A percentile compares a stretch with the other conserved stretches of the same genome.
phyloP scores from a whole-genome alignment of 108 stramenopile genomes.

The Cyclotella baltica region DNA sequence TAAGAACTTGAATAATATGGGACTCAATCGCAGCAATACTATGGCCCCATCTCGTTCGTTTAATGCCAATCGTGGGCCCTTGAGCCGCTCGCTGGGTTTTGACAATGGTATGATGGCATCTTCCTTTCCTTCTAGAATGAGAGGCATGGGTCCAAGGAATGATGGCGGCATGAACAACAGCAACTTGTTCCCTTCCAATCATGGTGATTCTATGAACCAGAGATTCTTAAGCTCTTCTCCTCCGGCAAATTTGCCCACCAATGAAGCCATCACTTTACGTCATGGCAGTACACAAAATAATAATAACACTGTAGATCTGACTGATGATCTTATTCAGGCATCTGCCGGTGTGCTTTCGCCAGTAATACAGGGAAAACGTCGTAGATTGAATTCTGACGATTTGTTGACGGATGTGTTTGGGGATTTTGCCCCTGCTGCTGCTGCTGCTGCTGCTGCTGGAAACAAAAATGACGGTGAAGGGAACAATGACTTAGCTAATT shows the following conservation, averaged over 20 bases:
- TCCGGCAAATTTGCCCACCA: neutral
- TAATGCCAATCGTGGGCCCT: neutral
- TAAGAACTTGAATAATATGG: neutral
- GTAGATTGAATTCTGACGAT: conserved; percentile 18
- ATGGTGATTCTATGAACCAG: neutral
- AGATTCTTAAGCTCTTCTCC: neutral
- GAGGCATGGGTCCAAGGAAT: neutral
- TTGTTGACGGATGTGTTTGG: conserved; percentile 1
- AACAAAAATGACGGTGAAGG: neutral
- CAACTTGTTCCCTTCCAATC: neutral
- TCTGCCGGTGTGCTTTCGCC: neutral
- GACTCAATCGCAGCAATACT: neutral
- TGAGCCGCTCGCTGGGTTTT: neutral
- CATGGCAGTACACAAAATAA: neutral
- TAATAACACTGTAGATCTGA: neutral
- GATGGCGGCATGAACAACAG: neutral
- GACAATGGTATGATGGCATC: neutral
- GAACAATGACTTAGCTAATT: neutral
- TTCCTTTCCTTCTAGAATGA: neutral
- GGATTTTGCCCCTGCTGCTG: neutral
- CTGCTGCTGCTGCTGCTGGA: neutral
- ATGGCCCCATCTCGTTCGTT: neutral
- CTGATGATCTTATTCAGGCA: neutral
- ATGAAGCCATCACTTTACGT: neutral
- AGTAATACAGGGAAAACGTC: neutral